Evolutionary conservation across 371 early-diverging fungal species (phyloP).

Genomic region (Fennellomyces sp.): DNA sequence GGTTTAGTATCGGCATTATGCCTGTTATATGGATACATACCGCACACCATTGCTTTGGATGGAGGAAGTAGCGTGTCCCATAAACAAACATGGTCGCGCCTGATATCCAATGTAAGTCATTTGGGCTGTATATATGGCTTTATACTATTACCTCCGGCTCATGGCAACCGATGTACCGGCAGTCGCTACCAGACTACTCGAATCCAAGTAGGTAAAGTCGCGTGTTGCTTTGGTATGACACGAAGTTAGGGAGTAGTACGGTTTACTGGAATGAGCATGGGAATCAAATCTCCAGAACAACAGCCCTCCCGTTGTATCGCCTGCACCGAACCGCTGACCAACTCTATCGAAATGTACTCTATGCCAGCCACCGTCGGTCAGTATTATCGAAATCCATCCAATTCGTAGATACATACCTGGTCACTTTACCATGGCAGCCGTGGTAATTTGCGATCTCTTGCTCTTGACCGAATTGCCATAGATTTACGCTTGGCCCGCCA

Average conservation of each 20-base stretch:
- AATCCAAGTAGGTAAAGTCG: slow-evolving; percentile 76
- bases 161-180: slow-evolving; percentile 68
- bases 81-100: slow-evolving; percentile 65
- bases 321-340: slow-evolving; percentile 80
- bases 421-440: slow-evolving; percentile 53
- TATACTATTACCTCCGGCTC: slow-evolving; percentile 52
- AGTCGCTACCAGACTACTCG: slow-evolving; percentile 74
- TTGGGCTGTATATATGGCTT: background rate
- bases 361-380: background rate
- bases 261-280: slow-evolving; percentile 62
- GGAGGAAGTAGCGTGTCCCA: slow-evolving; percentile 82
- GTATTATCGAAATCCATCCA: background rate
- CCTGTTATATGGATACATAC: slow-evolving; percentile 31
- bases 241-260: slow-evolving; percentile 53
- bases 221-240: slow-evolving; percentile 70
- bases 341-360: slow-evolving; percentile 71
- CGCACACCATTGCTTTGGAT: slow-evolving; percentile 58
- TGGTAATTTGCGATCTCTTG: slow-evolving; percentile 59
- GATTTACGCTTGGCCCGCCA: slow-evolving; percentile 50
- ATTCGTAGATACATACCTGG: slow-evolving; percentile 31
- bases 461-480: slow-evolving; percentile 69
- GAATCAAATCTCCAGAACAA: slow-evolving; percentile 79
- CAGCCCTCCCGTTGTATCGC: slow-evolving; percentile 68
- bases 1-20: no score
- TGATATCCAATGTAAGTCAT: slow-evolving; percentile 4